Evolutionary conservation across 495 filamentous ascomycete genomes (phyloP).

Genomic region (Penicillium antarcticum): DNA sequence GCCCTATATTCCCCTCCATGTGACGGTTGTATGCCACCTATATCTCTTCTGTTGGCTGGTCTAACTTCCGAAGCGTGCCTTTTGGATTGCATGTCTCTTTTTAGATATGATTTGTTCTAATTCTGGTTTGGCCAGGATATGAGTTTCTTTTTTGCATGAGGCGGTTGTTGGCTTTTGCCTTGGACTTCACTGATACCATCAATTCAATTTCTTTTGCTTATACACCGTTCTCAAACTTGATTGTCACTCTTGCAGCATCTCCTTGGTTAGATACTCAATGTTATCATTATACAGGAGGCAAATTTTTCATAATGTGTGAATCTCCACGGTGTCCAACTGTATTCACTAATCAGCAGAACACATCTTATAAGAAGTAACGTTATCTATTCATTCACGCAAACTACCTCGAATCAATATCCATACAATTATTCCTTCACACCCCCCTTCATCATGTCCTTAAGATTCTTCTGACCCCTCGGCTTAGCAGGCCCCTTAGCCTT

Average conservation of each 20-base stretch:
- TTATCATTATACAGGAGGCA: too few relatives aligned
- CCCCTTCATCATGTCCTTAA: constrained; percentile 41
- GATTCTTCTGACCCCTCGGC: constrained; percentile 39
- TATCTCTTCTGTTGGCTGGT: constrained; percentile 4
- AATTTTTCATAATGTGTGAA: too few relatives aligned
- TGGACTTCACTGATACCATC: constrained; percentile 26
- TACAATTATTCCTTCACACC: constrained; percentile 1
- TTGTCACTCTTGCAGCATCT: too few relatives aligned
- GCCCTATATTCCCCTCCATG: constrained; percentile 15
- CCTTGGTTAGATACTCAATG: too few relatives aligned
- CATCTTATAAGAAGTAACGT: too few relatives aligned
- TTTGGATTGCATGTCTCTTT: background rate
- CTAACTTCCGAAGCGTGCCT: constrained; percentile 1
- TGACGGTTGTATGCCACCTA: constrained; percentile 4
- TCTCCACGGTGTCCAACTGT: too few relatives aligned
- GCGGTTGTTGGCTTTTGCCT: constrained; percentile 17
- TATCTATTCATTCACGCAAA: too few relatives aligned
- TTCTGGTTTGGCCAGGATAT: constrained; percentile 5
- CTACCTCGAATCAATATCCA: background rate
- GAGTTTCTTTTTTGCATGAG: constrained; percentile 16
- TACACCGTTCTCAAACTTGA: background rate
- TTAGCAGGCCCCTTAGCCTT: constrained; percentile 29
- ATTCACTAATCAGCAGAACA: too few relatives aligned
- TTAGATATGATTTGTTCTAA: constrained; percentile 5
- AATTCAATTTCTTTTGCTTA: constrained; percentile 15